Base-by-base conservation (phyloP, 192 early-diverging fungal genomes). In the Gamsiella multidivaricata region DNA sequence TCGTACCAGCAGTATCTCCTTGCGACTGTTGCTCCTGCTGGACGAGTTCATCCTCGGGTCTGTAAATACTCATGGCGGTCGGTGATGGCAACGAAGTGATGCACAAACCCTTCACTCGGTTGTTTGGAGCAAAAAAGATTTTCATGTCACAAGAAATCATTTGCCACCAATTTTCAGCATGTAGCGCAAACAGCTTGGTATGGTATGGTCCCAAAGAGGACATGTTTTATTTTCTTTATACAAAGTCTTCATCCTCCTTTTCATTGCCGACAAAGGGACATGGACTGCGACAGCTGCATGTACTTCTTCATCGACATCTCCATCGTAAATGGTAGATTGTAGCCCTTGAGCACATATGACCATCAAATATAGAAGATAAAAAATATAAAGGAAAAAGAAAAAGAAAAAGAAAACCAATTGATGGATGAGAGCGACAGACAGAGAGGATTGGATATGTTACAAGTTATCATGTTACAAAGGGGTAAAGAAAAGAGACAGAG, bases 31-130 rank as follows among this genome's bases (percentile, higher is more conserved):
- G n/a, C 58, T 70, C 49, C 31, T 68, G 59, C 7, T 14, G 41
- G 9, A 53, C 57, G 18, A 29, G 56, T 25, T 70, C 65, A 5
- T 67, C 52, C 46, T 70, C 69, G 20, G 58, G 59, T 70, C 33
- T 54, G 52, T 70, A 70, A 18, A 70, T 62, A 52, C 69, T 70
- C 69, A 70, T 69, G 53, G 3, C 45, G 34, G 2, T 54, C n/a
- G 32, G 12, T 17, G 18, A 31, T 33, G 54, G 46, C 15, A 45
- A 55, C 25, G 22, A 65, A 20, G 17, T 5, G 39, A 28, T 15
- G 23, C 29, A 29, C n/a, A n/a, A n/a, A n/a, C n/a, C n/a, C n/a
- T n/a, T n/a, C n/a, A n/a, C n/a, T n/a, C n/a, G n/a, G n/a, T n/a
- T n/a, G n/a, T n/a, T n/a, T n/a, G n/a, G n/a, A n/a, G n/a, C n/a